These are phyloP conservation scores for Clarireedia sp. DNA, from an alignment of 2,329 filamentous ascomycete species.

Conservation along the genomic window DNA sequence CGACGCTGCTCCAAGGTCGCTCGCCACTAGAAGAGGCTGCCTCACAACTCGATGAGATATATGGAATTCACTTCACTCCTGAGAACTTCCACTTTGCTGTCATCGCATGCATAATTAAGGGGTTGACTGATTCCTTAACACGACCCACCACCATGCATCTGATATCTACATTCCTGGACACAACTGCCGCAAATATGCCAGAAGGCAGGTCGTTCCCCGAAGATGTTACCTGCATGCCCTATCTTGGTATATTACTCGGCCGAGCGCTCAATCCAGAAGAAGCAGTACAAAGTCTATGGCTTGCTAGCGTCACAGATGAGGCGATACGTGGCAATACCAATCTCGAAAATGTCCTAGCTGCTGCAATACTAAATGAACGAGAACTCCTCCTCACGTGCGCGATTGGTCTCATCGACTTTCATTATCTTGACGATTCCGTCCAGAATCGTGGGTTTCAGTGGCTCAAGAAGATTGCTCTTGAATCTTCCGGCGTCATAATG, in stretches of 20 bases:
- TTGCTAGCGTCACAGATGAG: slow-evolving; percentile 33
- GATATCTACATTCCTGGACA: slow-evolving; percentile 53
- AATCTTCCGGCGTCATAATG: slow-evolving; percentile 48
- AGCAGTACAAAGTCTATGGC: slow-evolving; percentile 54
- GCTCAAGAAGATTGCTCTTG: slow-evolving; percentile 49
- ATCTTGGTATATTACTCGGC: slow-evolving; percentile 52
- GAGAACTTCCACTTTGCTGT: slow-evolving; percentile 62
- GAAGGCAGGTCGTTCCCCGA: slow-evolving; percentile 22
- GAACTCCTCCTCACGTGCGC: slow-evolving; percentile 55
- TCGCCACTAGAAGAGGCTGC: slow-evolving; percentile 54
- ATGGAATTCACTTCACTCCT: slow-evolving; percentile 55
- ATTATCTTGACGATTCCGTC: slow-evolving; percentile 53
- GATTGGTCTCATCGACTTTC: slow-evolving; percentile 59
- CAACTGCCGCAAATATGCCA: slow-evolving; percentile 32
- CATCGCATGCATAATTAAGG: slow-evolving; percentile 55
- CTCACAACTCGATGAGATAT: slow-evolving; percentile 53
- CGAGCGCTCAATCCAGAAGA: slow-evolving; percentile 50
- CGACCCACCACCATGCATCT: slow-evolving; percentile 51
- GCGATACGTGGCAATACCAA: slow-evolving; percentile 34
- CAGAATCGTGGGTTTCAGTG: slow-evolving; percentile 52
- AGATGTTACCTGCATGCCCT: slow-evolving; percentile 37
- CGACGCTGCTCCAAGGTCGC: slow-evolving; percentile 53
- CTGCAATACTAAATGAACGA: slow-evolving; percentile 47
- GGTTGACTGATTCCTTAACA: slow-evolving; percentile 54
- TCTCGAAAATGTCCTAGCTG: slow-evolving; percentile 32